Evolutionary conservation across 306 rosid genomes (phyloP), one percentile per base, ranked within the genome.

Genomic region (Luffa acutangula): DNA sequence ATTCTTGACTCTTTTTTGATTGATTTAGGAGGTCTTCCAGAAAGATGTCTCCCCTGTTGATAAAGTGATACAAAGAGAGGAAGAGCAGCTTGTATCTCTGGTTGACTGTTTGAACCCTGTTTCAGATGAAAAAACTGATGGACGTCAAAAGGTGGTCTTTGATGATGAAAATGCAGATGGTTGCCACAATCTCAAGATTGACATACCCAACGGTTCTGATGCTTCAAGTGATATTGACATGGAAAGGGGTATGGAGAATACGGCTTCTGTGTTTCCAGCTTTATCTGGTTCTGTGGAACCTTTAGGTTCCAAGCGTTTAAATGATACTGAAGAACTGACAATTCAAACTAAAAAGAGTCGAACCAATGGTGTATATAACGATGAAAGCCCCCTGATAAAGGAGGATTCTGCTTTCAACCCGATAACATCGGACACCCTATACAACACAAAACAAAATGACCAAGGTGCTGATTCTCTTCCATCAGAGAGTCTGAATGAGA

Each of bases 301-400:
- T 21, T 83, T 89, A 82, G 93, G 96, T 75, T 86, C 85, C 58
- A 95, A 95, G 85, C 97, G 90, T 78, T 77, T 41, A 58, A 82
- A 75, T 73, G 90, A 85, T 77, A 86, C 57, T 15, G 93, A 85
- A 39, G 89, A 82, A 67, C 81, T 82, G 51, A 85, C 80, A 51
- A 45, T 60, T 82, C 92, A 90, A 71, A 84, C 60, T 73, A 92
- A 91, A 84, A 92, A 80, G 85, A 69, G 82, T 77, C 90, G 86
- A 11, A 83, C 87, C 74, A 77, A 80, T 72, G 57, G 48, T 67
- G 11, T 80, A 53, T 88, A 82, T 65, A 78, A 84, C 33, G 82
- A 78, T 80, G 93, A 85, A 65, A 78, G 80, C 42, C 82, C 78
- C 18, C 62, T 20, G 39, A 56, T 73, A 67, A 85, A 86, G 76